These are phyloP conservation scores for Myxozyma sirexii DNA, from an alignment of 805 yeast genomes.

Conservation along the genomic window DNA sequence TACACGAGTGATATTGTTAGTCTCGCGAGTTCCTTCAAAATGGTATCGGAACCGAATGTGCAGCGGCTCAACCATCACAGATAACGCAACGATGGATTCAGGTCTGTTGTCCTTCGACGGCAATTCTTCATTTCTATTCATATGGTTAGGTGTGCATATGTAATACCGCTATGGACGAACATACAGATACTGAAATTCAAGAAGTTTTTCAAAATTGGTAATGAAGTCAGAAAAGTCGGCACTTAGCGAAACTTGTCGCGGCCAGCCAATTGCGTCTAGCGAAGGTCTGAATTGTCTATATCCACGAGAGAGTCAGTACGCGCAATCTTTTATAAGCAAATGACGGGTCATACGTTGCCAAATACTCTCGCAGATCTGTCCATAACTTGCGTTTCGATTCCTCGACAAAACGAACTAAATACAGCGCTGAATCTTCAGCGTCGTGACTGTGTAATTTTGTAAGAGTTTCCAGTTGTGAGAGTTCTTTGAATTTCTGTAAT, in stretches of 20 bases:
- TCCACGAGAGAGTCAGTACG: background rate
- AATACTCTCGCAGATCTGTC: conserved; percentile 9
- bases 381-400: conserved; percentile 6
- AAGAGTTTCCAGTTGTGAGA: conserved; percentile 1
- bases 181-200: conserved; percentile 25
- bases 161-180: background rate
- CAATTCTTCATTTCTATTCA: background rate
- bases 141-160: no score
- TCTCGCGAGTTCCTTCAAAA: conserved; percentile 58
- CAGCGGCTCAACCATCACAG: conserved; percentile 51
- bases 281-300: conserved; percentile 21
- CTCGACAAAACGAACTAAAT: conserved; percentile 15
- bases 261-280: conserved; percentile 30
- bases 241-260: conserved; percentile 5
- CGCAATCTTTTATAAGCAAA: background rate
- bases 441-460: conserved; percentile 8
- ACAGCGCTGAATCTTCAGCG: conserved; percentile 24
- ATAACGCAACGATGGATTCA: conserved; percentile 43
- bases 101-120: background rate
- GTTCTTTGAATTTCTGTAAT: conserved; percentile 1
- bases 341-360: conserved; percentile 14
- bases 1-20: conserved; percentile 59
- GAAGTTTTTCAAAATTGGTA: conserved; percentile 4
- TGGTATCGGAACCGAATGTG: conserved; percentile 60
- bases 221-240: conserved; percentile 6